These are phyloP conservation scores for Straminergon stramineum DNA, from an alignment of 225 moss, liverwort and hornwort genomes.

Conservation along the genomic window DNA sequence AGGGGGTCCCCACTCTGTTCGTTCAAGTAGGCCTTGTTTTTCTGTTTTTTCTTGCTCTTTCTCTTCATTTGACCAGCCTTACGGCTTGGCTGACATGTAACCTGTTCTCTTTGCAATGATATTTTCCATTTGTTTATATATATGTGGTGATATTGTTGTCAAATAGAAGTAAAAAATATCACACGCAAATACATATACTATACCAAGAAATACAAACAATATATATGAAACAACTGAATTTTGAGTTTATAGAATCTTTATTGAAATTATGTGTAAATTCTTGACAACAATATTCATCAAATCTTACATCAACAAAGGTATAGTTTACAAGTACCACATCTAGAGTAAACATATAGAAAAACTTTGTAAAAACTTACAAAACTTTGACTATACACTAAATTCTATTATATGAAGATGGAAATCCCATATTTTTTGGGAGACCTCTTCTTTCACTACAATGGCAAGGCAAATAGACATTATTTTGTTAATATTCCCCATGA, in stretches of 20 bases:
- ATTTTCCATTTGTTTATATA: too few relatives aligned
- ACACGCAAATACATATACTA: not conserved
- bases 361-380: not conserved
- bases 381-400: too few relatives aligned
- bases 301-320: rapidly evolving
- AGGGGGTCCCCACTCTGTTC: too few relatives aligned
- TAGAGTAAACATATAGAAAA: not conserved
- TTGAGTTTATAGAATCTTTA: not conserved
- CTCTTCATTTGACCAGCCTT: too few relatives aligned
- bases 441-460: not conserved
- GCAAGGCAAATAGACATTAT: not conserved
- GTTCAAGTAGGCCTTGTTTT: too few relatives aligned
- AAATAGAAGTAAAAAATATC: not conserved
- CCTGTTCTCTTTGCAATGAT: too few relatives aligned
- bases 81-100: too few relatives aligned
- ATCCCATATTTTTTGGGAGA: not conserved
- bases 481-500: not conserved
- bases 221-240: not conserved
- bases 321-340: not conserved
- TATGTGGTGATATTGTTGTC: not conserved
- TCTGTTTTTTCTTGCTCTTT: too few relatives aligned
- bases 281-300: not conserved
- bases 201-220: not conserved
- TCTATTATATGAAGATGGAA: not conserved
- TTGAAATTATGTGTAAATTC: not conserved